Conservation (phyloP, 179 eudicot species). For the Sideroxylon spinosum region DNA sequence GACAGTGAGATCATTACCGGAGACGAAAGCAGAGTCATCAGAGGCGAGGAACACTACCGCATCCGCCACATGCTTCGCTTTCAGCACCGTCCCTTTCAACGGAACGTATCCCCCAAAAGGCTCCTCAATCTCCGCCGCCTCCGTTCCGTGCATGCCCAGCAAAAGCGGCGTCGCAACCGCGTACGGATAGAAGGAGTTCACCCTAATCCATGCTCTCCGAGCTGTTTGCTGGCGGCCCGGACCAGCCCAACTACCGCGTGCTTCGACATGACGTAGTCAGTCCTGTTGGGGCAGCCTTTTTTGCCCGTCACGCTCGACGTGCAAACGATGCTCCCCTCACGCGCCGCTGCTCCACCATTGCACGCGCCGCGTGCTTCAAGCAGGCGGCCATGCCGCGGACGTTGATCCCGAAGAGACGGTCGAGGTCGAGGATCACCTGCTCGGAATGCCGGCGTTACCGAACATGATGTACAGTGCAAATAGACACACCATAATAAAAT, state of each 20-base stretch:
- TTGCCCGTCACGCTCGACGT: constrained; percentile 21
- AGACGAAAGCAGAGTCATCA: constrained; percentile 32
- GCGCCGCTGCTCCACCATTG: constrained; percentile 22
- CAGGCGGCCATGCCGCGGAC: constrained; percentile 21
- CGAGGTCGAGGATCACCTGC: constrained; percentile 20
- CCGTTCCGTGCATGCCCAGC: background rate
- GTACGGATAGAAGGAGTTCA: constrained; percentile 32
- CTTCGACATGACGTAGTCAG: constrained; percentile 26
- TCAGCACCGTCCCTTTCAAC: constrained; percentile 24
- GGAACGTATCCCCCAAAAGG: constrained; percentile 1
- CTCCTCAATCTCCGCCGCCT: constrained; percentile 14
- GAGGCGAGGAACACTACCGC: constrained; percentile 31
- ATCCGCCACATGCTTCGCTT: constrained; percentile 23
- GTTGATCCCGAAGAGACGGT: constrained; percentile 18
- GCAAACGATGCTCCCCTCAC: constrained; percentile 26
- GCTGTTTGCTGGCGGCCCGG: constrained; percentile 20
- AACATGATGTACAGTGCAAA: constrained; percentile 3
- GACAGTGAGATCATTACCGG: constrained; percentile 11
- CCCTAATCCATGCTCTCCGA: constrained; percentile 30
- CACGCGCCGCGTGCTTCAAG: constrained; percentile 10
- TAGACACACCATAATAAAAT: too few species aligned
- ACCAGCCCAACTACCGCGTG: constrained; percentile 31
- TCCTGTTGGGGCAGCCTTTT: too few species aligned
- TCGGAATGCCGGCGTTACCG: background rate
- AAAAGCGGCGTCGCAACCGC: constrained; percentile 23